Conservation (phyloP, 345 rosid genomes). For the Brassica cretica region DNA sequence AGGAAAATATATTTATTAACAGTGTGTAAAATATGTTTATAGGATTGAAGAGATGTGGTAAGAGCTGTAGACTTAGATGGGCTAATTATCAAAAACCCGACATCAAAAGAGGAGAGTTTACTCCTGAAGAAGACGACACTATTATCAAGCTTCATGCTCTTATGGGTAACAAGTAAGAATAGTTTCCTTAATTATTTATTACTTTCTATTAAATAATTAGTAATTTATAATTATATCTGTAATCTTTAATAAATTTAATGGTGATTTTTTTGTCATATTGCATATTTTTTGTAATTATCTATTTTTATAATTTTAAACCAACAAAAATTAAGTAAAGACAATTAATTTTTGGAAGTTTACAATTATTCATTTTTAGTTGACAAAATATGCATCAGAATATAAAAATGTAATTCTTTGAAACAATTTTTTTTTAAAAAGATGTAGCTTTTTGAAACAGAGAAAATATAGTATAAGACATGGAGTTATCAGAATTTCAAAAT, state of each 20-base stretch:
- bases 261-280: not conserved
- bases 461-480: not conserved
- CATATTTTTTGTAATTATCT: too few species aligned
- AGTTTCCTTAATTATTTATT: not conserved
- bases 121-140: constrained; percentile 40
- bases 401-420: too few species aligned
- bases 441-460: too few species aligned
- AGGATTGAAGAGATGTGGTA: constrained; percentile 53
- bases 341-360: too few species aligned
- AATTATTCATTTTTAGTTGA: too few species aligned
- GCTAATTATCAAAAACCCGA: constrained; percentile 51
- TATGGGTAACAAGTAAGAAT: constrained; percentile 51
- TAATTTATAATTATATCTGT: not conserved
- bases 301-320: too few species aligned
- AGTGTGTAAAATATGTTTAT: not conserved
- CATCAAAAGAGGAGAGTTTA: constrained; percentile 54
- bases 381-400: too few species aligned
- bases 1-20: not conserved
- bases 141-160: constrained; percentile 47
- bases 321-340: too few species aligned
- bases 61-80: constrained; percentile 57
- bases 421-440: too few species aligned
- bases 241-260: not conserved
- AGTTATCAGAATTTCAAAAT: too few species aligned
- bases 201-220: not conserved